A percentile compares a stretch with the other conserved stretches of the same genome.
Evolutionary conservation across 2,329 filamentous ascomycete species (phyloP).

Genomic region (Aaosphaeria pasadenensis): DNA sequence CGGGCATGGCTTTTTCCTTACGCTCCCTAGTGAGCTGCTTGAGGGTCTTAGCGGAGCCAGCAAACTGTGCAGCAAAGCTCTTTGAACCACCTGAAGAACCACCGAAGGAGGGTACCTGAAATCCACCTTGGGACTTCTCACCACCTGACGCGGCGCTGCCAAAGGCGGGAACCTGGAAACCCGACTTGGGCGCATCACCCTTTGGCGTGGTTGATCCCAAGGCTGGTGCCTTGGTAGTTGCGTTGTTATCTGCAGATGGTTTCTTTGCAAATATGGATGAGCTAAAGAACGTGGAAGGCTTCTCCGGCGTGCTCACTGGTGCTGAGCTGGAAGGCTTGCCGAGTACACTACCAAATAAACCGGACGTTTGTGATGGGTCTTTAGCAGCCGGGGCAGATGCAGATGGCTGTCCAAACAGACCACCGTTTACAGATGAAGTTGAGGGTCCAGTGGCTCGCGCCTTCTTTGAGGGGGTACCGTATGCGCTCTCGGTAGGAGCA

Average conservation of each 20-base stretch:
- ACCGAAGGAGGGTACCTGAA: not conserved
- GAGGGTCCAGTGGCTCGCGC: slow-evolving; percentile 8
- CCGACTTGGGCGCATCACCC: not conserved
- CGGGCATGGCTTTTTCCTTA: slow-evolving; percentile 33
- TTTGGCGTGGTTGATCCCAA: no score
- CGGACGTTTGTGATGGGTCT: slow-evolving; percentile 1
- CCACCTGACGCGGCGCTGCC: not conserved
- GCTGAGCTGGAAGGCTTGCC: not conserved
- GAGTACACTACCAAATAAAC: not conserved
- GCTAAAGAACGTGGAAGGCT: no score
- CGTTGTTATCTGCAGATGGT: no score
- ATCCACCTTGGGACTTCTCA: not conserved
- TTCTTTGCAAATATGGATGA: no score
- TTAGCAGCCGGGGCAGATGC: not conserved
- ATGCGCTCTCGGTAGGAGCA: not conserved
- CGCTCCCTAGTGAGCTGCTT: slow-evolving; percentile 31
- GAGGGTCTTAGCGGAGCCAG: slow-evolving; percentile 25
- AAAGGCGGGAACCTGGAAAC: not conserved
- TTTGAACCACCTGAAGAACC: not conserved
- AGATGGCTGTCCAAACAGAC: not conserved
- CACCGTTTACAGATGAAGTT: not conserved
- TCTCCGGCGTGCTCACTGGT: no score
- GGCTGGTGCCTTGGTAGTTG: no score
- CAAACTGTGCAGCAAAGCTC: slow-evolving; percentile 25
- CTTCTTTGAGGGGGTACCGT: slow-evolving; percentile 19